phyloP scores from a whole-genome alignment of 2,329 filamentous ascomycete genomes.

The Hymenoscyphus salicellus region DNA sequence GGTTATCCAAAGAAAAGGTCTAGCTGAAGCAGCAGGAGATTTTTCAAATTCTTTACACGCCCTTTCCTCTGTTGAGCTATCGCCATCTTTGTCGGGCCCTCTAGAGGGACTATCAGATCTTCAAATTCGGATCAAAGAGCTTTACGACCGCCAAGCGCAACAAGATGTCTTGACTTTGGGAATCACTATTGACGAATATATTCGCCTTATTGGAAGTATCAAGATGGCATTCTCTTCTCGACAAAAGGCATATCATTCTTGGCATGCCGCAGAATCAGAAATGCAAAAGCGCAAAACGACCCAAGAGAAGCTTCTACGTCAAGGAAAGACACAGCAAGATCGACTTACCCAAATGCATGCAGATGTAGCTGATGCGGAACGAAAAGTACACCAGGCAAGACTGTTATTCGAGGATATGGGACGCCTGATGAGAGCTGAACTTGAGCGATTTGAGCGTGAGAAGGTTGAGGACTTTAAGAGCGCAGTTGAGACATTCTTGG shows the following conservation, averaged over 20 bases:
- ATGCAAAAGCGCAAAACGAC: conserved; percentile 82
- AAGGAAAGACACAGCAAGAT: conserved; percentile 95
- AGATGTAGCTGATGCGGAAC: conserved; percentile 91
- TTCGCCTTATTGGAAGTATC: conserved; percentile 89
- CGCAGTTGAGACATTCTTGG: conserved; percentile 93
- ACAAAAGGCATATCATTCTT: conserved; percentile 92
- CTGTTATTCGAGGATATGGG: conserved; percentile 98
- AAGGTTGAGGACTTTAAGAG: conserved; percentile 99
- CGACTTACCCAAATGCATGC: conserved; percentile 87
- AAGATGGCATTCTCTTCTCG: conserved; percentile 90
- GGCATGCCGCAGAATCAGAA: conserved; percentile 88
- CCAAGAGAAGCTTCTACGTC: conserved; percentile 91
- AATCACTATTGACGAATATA: conserved; percentile 97
- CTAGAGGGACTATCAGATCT: conserved; percentile 89
- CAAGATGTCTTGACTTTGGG: conserved; percentile 95
- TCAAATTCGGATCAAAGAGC: conserved; percentile 87
- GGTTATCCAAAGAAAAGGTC: conserved; percentile 84
- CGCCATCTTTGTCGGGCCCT: conserved; percentile 80
- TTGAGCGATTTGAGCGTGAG: conserved; percentile 92
- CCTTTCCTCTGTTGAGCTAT: conserved; percentile 87
- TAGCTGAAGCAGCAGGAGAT: conserved; percentile 89
- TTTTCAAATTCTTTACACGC: conserved; percentile 92
- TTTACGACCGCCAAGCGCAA: conserved; percentile 95
- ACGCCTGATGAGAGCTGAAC: conserved; percentile 80
- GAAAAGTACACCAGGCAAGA: conserved; percentile 84